Base-by-base conservation (phyloP, 495 filamentous ascomycete genomes). In the Hypoxylon cercidicola region DNA sequence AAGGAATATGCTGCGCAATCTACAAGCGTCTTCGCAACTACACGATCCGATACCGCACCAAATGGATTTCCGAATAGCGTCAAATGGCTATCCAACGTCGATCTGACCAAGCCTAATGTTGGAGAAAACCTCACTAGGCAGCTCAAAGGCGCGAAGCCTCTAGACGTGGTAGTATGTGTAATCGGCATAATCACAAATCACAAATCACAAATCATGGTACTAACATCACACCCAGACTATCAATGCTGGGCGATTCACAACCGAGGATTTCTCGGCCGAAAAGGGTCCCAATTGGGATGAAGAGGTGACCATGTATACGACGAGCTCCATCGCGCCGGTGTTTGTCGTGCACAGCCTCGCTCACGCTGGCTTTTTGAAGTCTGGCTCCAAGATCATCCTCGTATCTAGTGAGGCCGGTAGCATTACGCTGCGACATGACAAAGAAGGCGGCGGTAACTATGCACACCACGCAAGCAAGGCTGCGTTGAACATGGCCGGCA, bases 401-500 rank as follows among this genome's bases (percentile, higher is more conserved):
- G 81, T 92, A 19, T 86, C 84, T 32, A 87, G 84, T 28, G 89
- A 92, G 77, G 82, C 83, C 11, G 89, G 89, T 3, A 88, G 85
- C 61, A 89, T 91, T 58, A 83, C 85, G 4, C 74, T 92, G 16
- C 81, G 89, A 5, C 86, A 89, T 69, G 81, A 86, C 67, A 83
- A 79, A 34, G 88, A 89, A 71, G 89, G 88, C 0, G 89, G 88
- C 8, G 89, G 89, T 0, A 90, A 90, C 69, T 91, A 86, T 70
- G 89, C 82, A 2, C 88, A 91, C 70, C 89, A 92, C 80, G 89
- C 82, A 0, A 87, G 83, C 75, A 91, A 92, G 69, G 81, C 87
- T 4, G 89, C 89, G 3, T 71, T 88, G 54, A 92, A 91, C 71
- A 92, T 92, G 89, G 86, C 87, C 4, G 89, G 88, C 3, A 89